These are phyloP conservation scores for Tetracladium maxilliforme DNA, from an alignment of 2,329 filamentous ascomycete species.

Conservation along the genomic window DNA sequence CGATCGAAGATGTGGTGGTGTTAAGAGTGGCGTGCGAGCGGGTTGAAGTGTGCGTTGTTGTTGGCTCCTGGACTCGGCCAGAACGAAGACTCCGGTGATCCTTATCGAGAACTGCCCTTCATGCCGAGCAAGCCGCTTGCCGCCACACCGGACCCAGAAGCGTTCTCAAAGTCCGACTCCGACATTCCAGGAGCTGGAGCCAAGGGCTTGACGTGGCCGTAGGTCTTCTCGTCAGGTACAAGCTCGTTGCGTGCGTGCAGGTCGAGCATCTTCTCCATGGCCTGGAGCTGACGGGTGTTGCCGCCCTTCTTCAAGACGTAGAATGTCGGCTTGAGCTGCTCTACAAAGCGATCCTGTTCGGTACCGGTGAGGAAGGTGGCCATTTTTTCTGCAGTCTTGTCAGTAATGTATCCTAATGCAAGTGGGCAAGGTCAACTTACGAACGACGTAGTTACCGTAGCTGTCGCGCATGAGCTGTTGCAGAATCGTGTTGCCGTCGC, in stretches of 20 bases:
- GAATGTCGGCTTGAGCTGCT: slow-evolving; percentile 49
- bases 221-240: slow-evolving; percentile 1
- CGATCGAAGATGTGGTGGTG: too few relatives aligned
- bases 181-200: too few relatives aligned
- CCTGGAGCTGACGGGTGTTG: slow-evolving; percentile 50
- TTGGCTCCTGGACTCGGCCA: too few relatives aligned
- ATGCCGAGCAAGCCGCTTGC: too few relatives aligned
- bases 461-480: slow-evolving; percentile 74
- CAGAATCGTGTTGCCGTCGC: slow-evolving; percentile 55
- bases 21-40: too few relatives aligned
- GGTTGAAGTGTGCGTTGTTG: too few relatives aligned
- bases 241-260: slow-evolving; percentile 2
- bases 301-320: slow-evolving; percentile 46
- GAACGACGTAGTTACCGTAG: slow-evolving; percentile 92
- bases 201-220: slow-evolving; percentile 6
- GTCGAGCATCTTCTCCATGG: slow-evolving; percentile 45
- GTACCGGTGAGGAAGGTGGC: slow-evolving; percentile 44
- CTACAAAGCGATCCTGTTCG: slow-evolving; percentile 44
- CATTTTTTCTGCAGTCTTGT: slow-evolving; percentile 54
- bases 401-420: slow-evolving; percentile 4
- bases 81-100: too few relatives aligned
- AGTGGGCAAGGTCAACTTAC: slow-evolving; percentile 37
- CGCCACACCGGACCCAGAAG: too few relatives aligned
- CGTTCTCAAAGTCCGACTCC: too few relatives aligned
- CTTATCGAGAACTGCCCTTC: too few relatives aligned